A percentile compares a stretch with the other conserved stretches of the same genome.
phyloP scores from a whole-genome alignment of 805 yeast genomes.

The Kodamaea laetipori region DNA sequence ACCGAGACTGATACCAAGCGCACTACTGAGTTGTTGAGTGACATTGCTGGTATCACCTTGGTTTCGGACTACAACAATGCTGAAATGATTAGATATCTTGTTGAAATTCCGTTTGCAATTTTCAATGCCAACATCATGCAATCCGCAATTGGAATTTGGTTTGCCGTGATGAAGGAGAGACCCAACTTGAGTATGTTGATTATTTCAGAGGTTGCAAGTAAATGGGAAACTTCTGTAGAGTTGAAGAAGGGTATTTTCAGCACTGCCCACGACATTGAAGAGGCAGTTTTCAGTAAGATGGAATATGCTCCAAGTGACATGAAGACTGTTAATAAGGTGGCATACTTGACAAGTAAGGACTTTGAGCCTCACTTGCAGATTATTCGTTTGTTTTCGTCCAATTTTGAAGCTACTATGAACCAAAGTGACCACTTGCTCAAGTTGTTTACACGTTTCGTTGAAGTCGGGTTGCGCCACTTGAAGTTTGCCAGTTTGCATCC shows the following conservation, averaged over 20 bases:
- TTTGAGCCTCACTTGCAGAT: conserved; percentile 71
- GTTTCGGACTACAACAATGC: conserved; percentile 43
- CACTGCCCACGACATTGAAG: conserved; percentile 50
- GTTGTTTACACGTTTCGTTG: conserved; percentile 62
- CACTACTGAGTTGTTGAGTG: conserved; percentile 41
- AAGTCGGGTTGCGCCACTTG: conserved; percentile 55
- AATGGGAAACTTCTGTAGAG: conserved; percentile 69
- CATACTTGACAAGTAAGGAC: conserved; percentile 48
- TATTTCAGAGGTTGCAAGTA: conserved; percentile 64
- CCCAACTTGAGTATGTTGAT: conserved; percentile 59
- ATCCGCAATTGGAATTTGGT: conserved; percentile 77
- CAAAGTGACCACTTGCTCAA: conserved; percentile 71
- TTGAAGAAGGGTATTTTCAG: conserved; percentile 66
- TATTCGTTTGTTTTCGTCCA: conserved; percentile 68
- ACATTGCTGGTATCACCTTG: conserved; percentile 40
- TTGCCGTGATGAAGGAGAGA: conserved; percentile 69
- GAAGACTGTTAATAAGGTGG: conserved; percentile 52
- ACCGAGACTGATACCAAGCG: background rate
- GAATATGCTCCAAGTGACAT: conserved; percentile 86
- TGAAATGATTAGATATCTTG: conserved; percentile 52
- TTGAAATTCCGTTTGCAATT: conserved; percentile 67
- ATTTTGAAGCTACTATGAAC: conserved; percentile 75
- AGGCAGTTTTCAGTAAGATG: conserved; percentile 74
- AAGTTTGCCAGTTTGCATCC: conserved; percentile 77
- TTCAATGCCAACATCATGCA: conserved; percentile 63